Evolutionary conservation across 1,139 yeast species (phyloP).

Genomic region (Debaryomycetaceae sp.): DNA sequence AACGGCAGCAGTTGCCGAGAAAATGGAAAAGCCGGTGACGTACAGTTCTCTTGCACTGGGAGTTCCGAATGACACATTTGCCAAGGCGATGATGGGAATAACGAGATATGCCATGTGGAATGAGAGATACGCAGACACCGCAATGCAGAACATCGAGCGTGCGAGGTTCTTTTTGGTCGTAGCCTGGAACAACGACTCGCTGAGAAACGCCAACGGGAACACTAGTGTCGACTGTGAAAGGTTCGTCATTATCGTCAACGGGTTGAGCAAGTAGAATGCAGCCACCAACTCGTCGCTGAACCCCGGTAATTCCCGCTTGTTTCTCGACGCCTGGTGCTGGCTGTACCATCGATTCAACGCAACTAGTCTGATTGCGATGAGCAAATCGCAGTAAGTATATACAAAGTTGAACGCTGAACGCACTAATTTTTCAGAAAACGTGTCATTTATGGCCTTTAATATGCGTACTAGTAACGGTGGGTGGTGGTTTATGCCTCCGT

Average conservation of each 20-base stretch:
- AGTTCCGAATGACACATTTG: conserved; percentile 17
- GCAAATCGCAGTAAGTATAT: conserved; percentile 42
- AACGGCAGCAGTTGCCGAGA: conserved; percentile 19
- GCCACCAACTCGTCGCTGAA: conserved; percentile 48
- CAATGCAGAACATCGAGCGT: conserved; percentile 52
- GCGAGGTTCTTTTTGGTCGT: conserved; percentile 36
- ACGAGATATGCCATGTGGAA: conserved; percentile 57
- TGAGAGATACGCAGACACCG: conserved; percentile 64
- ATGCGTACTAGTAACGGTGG: conserved; percentile 66
- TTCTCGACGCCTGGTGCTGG: conserved; percentile 22
- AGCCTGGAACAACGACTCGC: conserved; percentile 49
- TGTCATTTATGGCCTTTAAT: conserved; percentile 35
- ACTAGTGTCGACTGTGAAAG: conserved; percentile 66
- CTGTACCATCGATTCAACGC: conserved; percentile 38
- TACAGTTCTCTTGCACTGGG: conserved; percentile 11
- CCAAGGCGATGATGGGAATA: conserved; percentile 49
- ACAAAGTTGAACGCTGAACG: conserved; percentile 23
- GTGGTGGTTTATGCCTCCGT: conserved; percentile 86
- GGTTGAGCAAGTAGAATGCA: conserved; percentile 73
- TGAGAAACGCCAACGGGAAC: conserved; percentile 57
- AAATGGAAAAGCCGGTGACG: conserved; percentile 23
- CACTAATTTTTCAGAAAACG: conserved; percentile 21
- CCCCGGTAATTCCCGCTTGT: conserved; percentile 14
- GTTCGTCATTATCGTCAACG: conserved; percentile 65
- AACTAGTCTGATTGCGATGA: conserved; percentile 42